These are phyloP conservation scores for Sclerotinia trifoliorum DNA, from an alignment of 2,329 filamentous ascomycete genomes.

Conservation along the genomic window DNA sequence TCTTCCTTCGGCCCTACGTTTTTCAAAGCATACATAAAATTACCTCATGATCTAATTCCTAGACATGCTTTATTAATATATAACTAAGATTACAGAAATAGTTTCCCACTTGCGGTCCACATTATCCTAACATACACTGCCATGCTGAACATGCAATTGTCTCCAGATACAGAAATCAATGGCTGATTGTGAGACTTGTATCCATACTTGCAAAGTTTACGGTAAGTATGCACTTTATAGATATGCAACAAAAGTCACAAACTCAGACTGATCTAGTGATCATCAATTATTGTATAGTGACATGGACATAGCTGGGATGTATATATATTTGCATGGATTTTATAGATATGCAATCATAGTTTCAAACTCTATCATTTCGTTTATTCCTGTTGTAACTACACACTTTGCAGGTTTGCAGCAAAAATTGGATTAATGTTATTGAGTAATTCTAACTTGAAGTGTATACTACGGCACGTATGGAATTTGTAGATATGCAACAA, in stretches of 20 bases:
- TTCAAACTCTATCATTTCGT: too few relatives aligned
- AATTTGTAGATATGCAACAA: not conserved
- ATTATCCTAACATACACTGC: too few relatives aligned
- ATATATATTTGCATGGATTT: too few relatives aligned
- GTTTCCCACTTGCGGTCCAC: too few relatives aligned
- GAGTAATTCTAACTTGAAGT: not conserved
- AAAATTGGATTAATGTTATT: not conserved
- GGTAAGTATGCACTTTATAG: not conserved
- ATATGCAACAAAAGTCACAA: not conserved
- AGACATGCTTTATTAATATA: not conserved
- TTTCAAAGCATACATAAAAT: not conserved
- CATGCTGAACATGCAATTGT: too few relatives aligned
- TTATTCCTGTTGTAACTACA: not conserved
- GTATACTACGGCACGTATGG: not conserved
- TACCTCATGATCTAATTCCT: not conserved
- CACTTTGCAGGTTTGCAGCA: not conserved
- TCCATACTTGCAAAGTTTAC: not conserved
- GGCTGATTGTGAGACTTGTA: rapidly evolving
- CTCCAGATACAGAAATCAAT: rapidly evolving
- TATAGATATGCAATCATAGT: too few relatives aligned
- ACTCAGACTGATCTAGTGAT: too few relatives aligned
- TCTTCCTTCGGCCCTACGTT: too few relatives aligned
- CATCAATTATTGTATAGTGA: too few relatives aligned
- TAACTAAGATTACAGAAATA: not conserved
- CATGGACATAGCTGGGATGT: too few relatives aligned